Evolutionary conservation across 225 moss, liverwort and hornwort species (phyloP), one percentile per base, ranked within the genome.

Genomic region (Polytrichum commune): DNA sequence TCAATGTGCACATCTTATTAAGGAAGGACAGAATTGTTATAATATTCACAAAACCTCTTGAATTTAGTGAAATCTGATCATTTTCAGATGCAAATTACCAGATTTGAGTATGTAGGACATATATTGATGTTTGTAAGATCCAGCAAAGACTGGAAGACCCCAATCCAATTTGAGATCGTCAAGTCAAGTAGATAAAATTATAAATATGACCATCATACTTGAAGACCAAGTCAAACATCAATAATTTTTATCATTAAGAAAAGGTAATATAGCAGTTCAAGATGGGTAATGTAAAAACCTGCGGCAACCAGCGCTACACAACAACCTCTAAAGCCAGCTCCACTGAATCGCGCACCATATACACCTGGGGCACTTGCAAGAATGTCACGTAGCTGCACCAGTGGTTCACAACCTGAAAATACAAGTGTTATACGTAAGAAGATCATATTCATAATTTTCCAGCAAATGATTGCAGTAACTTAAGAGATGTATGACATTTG

Each of bases 281-380:
- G 62, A 27, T 16, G 62, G 18, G 60, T 71, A 71, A 67, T 60
- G 54, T 66, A 53, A 71, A 73, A 55, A 86, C 86, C 86, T 86
- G 80, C 27, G 69, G 85, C 85, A 64, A 95, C 98, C 26, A 98
- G 86, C 56, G 91, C 98, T 53, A 98, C 95, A 83, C 98, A 98
- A 65, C 98, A 98, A 24, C 98, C 98, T 73, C 98, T 88, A 71
- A 98, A 98, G 5, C 98, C 98, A 72, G 98, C 98, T 83, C 98
- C 98, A 82, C 95, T 91, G 64, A 95, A 98, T 27, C 98, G 85
- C 24, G 98, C 93, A 55, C 98, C 98, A 6, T 84, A 88, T 18
- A 98, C 90, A 46, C 98, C 98, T 20, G 95, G 98, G 27, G 98
- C 98, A 18, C 89, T 76, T 26, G 80, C 81, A 67, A 98, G 82